Conservation (phyloP, 2,329 filamentous ascomycete genomes). For the Monosporascus ibericus region DNA sequence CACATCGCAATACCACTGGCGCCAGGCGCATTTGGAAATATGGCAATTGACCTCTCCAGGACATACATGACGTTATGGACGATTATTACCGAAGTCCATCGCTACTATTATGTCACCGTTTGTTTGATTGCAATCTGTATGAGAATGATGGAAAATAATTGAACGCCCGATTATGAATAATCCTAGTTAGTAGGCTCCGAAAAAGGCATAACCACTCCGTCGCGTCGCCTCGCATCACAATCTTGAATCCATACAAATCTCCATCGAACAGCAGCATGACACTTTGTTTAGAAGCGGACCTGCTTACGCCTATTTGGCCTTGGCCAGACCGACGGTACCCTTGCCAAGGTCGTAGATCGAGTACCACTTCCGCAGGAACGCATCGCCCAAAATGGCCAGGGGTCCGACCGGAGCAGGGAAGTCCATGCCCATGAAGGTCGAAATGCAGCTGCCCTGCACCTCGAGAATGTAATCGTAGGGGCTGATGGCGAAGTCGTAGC, state of each 20-base stretch:
- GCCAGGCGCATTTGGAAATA: too few relatives aligned
- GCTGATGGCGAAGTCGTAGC: constrained; percentile 87
- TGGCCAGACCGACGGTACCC: constrained; percentile 81
- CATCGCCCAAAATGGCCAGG: constrained; percentile 89
- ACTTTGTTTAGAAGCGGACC: neutral
- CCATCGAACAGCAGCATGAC: neutral
- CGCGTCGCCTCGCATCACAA: too few relatives aligned
- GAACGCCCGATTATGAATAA: too few relatives aligned
- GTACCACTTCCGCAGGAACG: constrained; percentile 81
- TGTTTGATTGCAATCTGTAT: too few relatives aligned
- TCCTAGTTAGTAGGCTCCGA: too few relatives aligned
- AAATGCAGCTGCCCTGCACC: constrained; percentile 92
- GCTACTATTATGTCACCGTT: too few relatives aligned
- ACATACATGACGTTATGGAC: too few relatives aligned
- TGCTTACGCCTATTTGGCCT: constrained; percentile 54
- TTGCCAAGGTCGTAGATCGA: constrained; percentile 94
- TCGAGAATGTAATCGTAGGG: constrained; percentile 94
- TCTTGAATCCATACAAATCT: neutral
- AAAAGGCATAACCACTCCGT: too few relatives aligned
- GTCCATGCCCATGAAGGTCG: constrained; percentile 95
- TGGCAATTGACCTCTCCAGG: too few relatives aligned
- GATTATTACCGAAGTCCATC: too few relatives aligned
- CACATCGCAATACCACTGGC: too few relatives aligned
- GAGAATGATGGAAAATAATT: too few relatives aligned
- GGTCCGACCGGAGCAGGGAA: constrained; percentile 82